phyloP scores from a whole-genome alignment of 73 alveolate species.

The Durusdinium trenchii region DNA sequence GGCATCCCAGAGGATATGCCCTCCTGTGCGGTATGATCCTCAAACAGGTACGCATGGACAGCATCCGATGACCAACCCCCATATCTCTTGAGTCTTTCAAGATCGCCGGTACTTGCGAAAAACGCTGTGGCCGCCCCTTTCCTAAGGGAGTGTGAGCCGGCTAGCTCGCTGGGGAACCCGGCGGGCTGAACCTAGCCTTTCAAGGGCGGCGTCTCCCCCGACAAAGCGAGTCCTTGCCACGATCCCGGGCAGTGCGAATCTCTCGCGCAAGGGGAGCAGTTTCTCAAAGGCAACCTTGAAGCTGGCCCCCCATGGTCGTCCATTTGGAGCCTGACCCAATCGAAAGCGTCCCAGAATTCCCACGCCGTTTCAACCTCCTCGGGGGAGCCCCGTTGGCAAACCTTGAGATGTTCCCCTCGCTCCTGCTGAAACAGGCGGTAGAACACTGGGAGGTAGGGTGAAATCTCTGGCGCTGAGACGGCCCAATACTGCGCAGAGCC shows the following conservation, averaged over 20 bases:
- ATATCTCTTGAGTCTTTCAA: not conserved
- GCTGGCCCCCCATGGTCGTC: not conserved
- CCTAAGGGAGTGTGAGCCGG: not conserved
- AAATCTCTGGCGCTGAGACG: not conserved
- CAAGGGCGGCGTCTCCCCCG: constrained; percentile 24
- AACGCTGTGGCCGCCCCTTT: constrained; percentile 35
- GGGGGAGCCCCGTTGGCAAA: not conserved
- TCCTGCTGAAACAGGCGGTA: not conserved
- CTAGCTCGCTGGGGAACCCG: not conserved
- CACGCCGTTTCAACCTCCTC: not conserved
- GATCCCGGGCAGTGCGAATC: not conserved
- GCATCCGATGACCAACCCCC: constrained; percentile 33
- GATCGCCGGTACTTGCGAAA: not conserved
- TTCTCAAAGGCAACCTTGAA: not conserved
- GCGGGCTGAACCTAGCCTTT: not conserved
- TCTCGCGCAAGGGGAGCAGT: not conserved
- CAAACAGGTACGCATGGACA: not conserved
- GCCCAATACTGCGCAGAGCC: constrained; percentile 9
- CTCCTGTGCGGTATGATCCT: not conserved
- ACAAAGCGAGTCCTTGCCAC: not conserved
- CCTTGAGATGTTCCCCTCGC: not conserved
- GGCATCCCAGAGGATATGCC: not conserved
- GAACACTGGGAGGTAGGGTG: not conserved
- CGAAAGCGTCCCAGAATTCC: not conserved
- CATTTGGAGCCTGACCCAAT: not conserved